Base-by-base conservation (phyloP, 225 moss, liverwort and hornwort species). In the Polytrichum commune region DNA sequence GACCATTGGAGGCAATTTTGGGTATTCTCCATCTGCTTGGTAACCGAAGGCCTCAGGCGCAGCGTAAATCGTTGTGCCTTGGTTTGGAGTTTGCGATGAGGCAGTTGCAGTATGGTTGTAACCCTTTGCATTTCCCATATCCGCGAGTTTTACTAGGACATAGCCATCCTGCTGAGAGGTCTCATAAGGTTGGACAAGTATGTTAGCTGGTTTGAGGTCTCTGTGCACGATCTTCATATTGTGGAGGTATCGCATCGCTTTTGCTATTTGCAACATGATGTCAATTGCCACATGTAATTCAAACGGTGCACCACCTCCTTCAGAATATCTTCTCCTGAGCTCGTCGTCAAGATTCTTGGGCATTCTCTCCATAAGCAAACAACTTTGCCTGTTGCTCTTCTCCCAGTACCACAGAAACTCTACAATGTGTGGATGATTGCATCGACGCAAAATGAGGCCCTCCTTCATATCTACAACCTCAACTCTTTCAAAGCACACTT, bases 341-440 rank as follows among this genome's bases (percentile, higher is more conserved):
- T 22, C 7, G 7, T 66, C 23, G 7, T 16, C 16, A 16, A 66
- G 22, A 66, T 66, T 23, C 66, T 53, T 35, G 30, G 30, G 10
- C 66, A 66, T 66, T 20, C 5, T 22, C 66, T 66, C 66, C 66
- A 66, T 66, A 24, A 66, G 46, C 46, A 46, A 46, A 46, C 53
- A 19, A 29, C 54, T 54, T 46, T 60, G 18, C 25, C n/a, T 53
- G n/a, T 63, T 8, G 57, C 20, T 63, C 3, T 68, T 28, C 68
- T 75, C 62, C 74, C 74, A 69, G 4, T 30, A 69, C 75, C 75
- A 69, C 55, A 75, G 55, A 22, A 19, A 75, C 18, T 53, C 54
- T 26, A 75, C 69, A 32, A 75, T 69, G 38, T 69, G 54, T 7
- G 75, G 75, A 75, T 64, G 75, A 35, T 19, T 32, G 33, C 69